Evolutionary conservation across 805 yeast genomes (phyloP).

Genomic region (Metschnikowia borealis): DNA sequence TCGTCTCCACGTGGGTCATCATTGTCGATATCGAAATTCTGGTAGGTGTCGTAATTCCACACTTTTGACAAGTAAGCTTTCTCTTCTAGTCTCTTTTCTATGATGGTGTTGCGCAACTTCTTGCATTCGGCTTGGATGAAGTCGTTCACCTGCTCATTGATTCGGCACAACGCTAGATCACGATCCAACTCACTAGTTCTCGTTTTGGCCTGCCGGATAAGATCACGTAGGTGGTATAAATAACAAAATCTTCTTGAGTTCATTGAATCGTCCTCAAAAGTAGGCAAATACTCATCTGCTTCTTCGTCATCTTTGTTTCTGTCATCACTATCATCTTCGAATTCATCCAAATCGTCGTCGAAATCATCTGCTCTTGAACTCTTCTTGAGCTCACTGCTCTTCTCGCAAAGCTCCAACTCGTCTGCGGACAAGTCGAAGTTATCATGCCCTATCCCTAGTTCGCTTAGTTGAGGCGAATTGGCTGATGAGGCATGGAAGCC

Average conservation of each 20-base stretch:
- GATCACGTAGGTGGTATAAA: slow-evolving; percentile 29
- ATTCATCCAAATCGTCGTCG: slow-evolving; percentile 28
- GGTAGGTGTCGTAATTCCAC: slow-evolving; percentile 41
- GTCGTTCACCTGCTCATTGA: slow-evolving; percentile 31
- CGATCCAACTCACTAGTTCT: slow-evolving; percentile 32
- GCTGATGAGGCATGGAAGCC: slow-evolving; percentile 34
- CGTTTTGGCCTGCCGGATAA: slow-evolving; percentile 33
- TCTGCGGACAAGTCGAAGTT: slow-evolving; percentile 32
- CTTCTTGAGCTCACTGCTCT: slow-evolving; percentile 20
- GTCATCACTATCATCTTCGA: slow-evolving; percentile 18
- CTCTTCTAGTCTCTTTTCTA: slow-evolving; percentile 30
- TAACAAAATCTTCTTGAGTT: slow-evolving; percentile 15
- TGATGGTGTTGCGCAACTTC: slow-evolving; percentile 28
- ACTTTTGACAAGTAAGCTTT: slow-evolving; percentile 28
- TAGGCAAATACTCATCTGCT: slow-evolving; percentile 21
- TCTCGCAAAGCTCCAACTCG: slow-evolving; percentile 29
- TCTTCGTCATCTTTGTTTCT: slow-evolving; percentile 21
- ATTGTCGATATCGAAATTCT: slow-evolving; percentile 38
- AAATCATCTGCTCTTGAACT: slow-evolving; percentile 18
- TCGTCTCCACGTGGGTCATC: slow-evolving; percentile 13
- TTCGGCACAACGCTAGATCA: slow-evolving; percentile 29
- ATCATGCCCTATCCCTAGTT: slow-evolving; percentile 30
- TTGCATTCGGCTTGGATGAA: slow-evolving; percentile 32
- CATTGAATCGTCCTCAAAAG: slow-evolving; percentile 10
- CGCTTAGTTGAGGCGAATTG: slow-evolving; percentile 37